Conservation (phyloP, 192 early-diverging fungal genomes). For the Jimgerdemannia lactiflua region DNA sequence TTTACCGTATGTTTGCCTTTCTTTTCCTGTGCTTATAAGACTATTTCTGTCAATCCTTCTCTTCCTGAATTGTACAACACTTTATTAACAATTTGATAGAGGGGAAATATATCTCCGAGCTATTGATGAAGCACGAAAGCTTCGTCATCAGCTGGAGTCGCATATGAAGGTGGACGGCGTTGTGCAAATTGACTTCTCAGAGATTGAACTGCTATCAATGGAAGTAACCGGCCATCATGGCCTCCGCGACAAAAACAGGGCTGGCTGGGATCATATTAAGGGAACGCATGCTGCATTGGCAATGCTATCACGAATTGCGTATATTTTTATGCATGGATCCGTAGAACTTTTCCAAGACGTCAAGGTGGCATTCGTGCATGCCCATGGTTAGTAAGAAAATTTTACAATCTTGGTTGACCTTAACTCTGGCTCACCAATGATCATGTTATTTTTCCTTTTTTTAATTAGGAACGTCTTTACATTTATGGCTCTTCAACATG, state of each 20-base stretch:
- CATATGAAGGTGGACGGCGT: too few relatives aligned
- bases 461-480: background rate
- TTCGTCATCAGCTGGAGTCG: too few relatives aligned
- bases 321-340: background rate
- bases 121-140: too few relatives aligned
- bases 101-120: too few relatives aligned
- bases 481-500: background rate
- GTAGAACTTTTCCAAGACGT: background rate
- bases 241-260: background rate
- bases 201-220: too few relatives aligned
- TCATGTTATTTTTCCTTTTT: background rate
- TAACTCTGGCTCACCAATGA: background rate
- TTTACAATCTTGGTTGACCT: background rate
- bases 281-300: background rate
- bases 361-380: background rate
- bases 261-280: background rate
- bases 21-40: background rate
- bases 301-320: background rate
- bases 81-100: too few relatives aligned
- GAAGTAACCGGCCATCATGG: background rate
- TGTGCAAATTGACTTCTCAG: too few relatives aligned
- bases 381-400: background rate
- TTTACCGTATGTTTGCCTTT: background rate
- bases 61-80: too few relatives aligned
- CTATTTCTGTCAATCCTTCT: too few relatives aligned